A percentile compares a stretch with the other conserved stretches of the same genome.
These are phyloP conservation scores for Cichorium intybus DNA, from an alignment of 140 eudicot species.

Conservation along the genomic window DNA sequence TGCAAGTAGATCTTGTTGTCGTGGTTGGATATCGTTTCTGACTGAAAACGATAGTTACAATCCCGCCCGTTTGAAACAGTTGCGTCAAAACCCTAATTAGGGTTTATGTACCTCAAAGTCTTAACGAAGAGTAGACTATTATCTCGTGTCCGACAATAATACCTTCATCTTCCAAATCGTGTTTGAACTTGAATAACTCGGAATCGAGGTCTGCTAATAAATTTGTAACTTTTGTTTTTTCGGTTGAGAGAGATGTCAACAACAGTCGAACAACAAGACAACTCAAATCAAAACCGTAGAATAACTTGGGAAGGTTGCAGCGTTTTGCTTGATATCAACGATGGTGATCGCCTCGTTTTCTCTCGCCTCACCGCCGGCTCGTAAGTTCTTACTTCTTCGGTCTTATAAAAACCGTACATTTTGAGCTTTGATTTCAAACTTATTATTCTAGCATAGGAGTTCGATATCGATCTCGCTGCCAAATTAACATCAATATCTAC, in stretches of 20 bases:
- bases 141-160: not conserved
- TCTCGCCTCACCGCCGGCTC: conserved; percentile 90
- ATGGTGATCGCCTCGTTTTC: conserved; percentile 80
- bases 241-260: conserved; percentile 33
- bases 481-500: not conserved
- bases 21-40: conserved; percentile 1
- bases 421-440: not conserved
- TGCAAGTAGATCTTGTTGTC: not conserved
- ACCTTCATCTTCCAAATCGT: not conserved
- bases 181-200: not conserved
- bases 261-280: conserved; percentile 10
- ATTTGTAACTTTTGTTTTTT: not conserved
- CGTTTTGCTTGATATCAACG: conserved; percentile 86
- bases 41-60: conserved; percentile 7
- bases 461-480: not conserved
- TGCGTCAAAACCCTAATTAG: conserved; percentile 32
- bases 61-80: conserved; percentile 9
- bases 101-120: conserved; percentile 18
- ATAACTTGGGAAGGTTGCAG: conserved; percentile 96
- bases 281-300: conserved; percentile 44
- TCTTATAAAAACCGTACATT: not conserved
- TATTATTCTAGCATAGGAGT: not conserved
- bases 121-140: not conserved
- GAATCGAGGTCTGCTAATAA: not conserved
- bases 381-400: conserved; percentile 28